Conservation (phyloP, 257 asterid species). For the Avicennia marina region DNA sequence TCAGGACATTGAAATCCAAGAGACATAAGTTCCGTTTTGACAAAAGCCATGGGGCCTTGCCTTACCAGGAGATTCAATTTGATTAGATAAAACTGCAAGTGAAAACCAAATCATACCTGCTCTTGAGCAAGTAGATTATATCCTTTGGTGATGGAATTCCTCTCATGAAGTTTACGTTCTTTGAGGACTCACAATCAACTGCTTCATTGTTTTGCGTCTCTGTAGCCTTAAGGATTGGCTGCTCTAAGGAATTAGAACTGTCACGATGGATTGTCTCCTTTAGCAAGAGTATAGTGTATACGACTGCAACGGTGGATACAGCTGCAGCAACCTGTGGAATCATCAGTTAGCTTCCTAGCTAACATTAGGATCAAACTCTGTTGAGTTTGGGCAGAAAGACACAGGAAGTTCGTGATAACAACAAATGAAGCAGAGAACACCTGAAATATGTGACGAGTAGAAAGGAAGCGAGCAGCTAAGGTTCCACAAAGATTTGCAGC, state of each 20-base stretch:
- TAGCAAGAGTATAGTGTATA: slow-evolving; percentile 28
- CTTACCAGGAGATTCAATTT: no score
- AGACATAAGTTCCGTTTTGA: no score
- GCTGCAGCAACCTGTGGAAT: slow-evolving; percentile 15
- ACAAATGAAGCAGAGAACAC: background rate
- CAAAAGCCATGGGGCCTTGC: no score
- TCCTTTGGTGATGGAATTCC: slow-evolving; percentile 24
- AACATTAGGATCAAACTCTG: no score
- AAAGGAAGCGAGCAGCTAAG: slow-evolving; percentile 39
- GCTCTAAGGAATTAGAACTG: slow-evolving; percentile 1
- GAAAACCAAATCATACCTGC: slow-evolving; percentile 22
- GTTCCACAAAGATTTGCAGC: slow-evolving; percentile 36
- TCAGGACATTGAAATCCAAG: no score
- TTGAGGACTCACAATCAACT: background rate
- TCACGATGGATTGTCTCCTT: slow-evolving; percentile 17
- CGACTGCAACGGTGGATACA: slow-evolving; percentile 23
- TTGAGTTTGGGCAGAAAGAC: no score
- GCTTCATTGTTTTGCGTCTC: background rate
- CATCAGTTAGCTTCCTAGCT: background rate
- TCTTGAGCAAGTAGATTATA: slow-evolving; percentile 32
- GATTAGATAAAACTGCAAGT: no score
- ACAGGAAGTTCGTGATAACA: background rate
- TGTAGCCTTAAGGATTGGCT: slow-evolving; percentile 7
- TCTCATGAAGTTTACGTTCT: background rate
- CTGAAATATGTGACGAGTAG: slow-evolving; percentile 40